phyloP scores from a whole-genome alignment of 2,329 filamentous ascomycete genomes.

The Trichoderma aggressivum region DNA sequence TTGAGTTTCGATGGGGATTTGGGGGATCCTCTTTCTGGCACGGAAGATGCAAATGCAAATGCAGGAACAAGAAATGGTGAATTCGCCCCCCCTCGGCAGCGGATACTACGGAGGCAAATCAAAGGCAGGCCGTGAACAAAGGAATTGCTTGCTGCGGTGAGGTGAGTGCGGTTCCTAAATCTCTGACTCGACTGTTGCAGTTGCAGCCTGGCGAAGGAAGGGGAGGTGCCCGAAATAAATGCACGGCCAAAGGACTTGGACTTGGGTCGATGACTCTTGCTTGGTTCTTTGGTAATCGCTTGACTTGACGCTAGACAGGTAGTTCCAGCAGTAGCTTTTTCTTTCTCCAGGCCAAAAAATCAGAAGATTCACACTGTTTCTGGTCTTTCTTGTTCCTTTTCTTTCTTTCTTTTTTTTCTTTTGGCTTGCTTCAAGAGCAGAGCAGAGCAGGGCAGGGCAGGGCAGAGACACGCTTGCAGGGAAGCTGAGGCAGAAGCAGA shows the following conservation, averaged over 20 bases:
- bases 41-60: neutral
- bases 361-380: neutral
- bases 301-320: neutral
- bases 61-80: slow-evolving; percentile 6
- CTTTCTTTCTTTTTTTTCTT: neutral
- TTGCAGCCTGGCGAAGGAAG: neutral
- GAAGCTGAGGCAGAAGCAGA: neutral
- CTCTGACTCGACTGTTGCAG: neutral
- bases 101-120: neutral
- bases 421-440: neutral
- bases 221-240: neutral
- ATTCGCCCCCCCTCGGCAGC: neutral
- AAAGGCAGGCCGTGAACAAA: neutral
- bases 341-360: neutral
- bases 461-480: neutral
- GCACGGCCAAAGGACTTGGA: neutral
- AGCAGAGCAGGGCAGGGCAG: neutral
- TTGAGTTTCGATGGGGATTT: neutral
- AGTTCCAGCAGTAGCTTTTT: neutral
- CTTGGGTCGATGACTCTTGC: neutral
- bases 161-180: neutral
- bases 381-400: neutral
- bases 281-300: neutral
- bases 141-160: neutral
- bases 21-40: neutral